Evolutionary conservation across 331 rosid genomes (phyloP), one percentile per base, ranked within the genome.

Genomic region (Malus hybrid): DNA sequence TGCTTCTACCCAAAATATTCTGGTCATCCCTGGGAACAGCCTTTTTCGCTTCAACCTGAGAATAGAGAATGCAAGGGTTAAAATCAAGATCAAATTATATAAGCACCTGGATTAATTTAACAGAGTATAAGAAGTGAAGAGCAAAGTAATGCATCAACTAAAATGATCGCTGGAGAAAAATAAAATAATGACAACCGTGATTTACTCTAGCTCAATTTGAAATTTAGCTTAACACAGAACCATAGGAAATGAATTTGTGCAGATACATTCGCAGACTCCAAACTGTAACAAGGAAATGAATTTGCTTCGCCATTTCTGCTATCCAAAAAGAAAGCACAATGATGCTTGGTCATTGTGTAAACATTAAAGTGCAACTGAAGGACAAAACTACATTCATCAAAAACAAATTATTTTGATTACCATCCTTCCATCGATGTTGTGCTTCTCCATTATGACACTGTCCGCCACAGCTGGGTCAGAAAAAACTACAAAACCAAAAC

Each of bases 401-500:
- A 1, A 68, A 22, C 4, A 59, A 22, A 16, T 48, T 27, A 59
- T 22, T 36, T 59, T 39, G 22, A 55, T 81, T 85, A 92, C 97
- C 96, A 90, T 90, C 83, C 97, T 86, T 84, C 97, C 97, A 24
- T 90, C 97, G 63, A 92, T 92, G 83, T 79, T 90, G 82, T 92
- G 97, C 86, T 92, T 92, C 80, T 92, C 96, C 84, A 82, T 79
- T 44, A 92, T 79, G 73, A 90, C 96, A 74, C 83, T 71, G 33
- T 90, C 97, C 6, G 96, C 96, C 76, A 81, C 88, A 39, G 86
- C 78, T 46, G 97, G 90, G 73, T 92, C 96, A 0, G 90, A 81
- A 74, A 92, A 92, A 79, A 92, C 96, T 68, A 92, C 88, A 73
- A 92, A 92, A 60, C 97, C 97, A 55, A 92, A 92, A 70, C 97